phyloP scores from a whole-genome alignment of 164 flowering plant genomes.

The Sedum album region DNA sequence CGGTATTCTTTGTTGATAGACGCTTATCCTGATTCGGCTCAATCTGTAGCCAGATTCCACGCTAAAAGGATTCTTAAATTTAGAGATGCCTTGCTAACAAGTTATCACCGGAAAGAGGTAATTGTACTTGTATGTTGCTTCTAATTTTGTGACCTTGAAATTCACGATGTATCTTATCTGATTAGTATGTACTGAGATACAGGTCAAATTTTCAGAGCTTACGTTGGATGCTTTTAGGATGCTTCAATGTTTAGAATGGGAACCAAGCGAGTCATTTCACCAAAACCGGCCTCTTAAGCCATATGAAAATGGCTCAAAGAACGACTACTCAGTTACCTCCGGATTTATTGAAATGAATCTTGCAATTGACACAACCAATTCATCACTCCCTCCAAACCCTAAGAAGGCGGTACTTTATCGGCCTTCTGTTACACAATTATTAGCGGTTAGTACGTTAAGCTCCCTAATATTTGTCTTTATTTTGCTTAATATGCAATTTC shows the following conservation, averaged over 20 bases:
- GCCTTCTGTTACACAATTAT: slow-evolving; percentile 71
- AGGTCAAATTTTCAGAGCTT: slow-evolving; percentile 93
- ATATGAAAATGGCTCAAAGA: slow-evolving; percentile 41
- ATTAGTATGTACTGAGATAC: slow-evolving; percentile 17
- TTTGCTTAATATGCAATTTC: not conserved
- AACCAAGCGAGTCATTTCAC: slow-evolving; percentile 78
- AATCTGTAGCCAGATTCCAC: slow-evolving; percentile 74
- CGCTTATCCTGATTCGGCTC: slow-evolving; percentile 51
- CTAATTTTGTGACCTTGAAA: not conserved
- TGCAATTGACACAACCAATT: slow-evolving; percentile 70
- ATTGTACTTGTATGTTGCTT: not conserved
- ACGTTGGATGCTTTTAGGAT: slow-evolving; percentile 86
- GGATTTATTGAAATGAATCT: slow-evolving; percentile 79
- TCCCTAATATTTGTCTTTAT: not conserved
- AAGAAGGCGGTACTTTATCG: slow-evolving; percentile 79
- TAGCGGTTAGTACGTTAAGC: slow-evolving; percentile 55
- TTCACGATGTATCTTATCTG: not conserved
- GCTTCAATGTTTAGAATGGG: slow-evolving; percentile 98
- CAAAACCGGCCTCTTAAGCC: slow-evolving; percentile 49
- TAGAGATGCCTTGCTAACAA: slow-evolving; percentile 71
- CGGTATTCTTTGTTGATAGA: slow-evolving; percentile 59
- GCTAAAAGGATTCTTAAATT: slow-evolving; percentile 72
- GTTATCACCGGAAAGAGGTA: slow-evolving; percentile 94
- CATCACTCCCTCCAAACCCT: slow-evolving; percentile 84
- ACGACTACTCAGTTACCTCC: slow-evolving; percentile 61